A percentile compares a stretch with the other conserved stretches of the same genome.
These are phyloP conservation scores for Fusarium guadeloupense DNA, from an alignment of 2,329 filamentous ascomycete species.

Conservation along the genomic window DNA sequence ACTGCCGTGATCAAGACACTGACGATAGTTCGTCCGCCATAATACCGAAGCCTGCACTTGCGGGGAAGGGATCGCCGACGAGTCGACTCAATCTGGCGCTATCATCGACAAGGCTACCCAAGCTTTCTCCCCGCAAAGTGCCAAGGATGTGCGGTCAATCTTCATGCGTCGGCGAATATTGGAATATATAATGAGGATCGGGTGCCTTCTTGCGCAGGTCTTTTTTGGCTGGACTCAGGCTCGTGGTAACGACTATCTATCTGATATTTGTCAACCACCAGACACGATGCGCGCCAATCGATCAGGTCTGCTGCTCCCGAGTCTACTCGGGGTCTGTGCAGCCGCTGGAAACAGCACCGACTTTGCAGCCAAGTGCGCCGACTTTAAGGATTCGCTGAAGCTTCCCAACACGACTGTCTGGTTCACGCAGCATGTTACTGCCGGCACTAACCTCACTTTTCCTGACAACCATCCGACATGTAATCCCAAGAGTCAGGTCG, in stretches of 20 bases:
- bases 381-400: slow-evolving; percentile 18
- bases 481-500: slow-evolving; percentile 19
- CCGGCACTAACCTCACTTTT: slow-evolving; percentile 23
- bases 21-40: too few species aligned
- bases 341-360: slow-evolving; percentile 1
- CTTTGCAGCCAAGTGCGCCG: slow-evolving; percentile 27
- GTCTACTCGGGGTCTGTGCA: slow-evolving; percentile 5
- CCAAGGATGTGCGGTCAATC: background rate
- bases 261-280: background rate
- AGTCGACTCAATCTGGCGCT: too few species aligned
- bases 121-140: background rate
- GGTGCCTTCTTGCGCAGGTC: background rate
- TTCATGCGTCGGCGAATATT: slow-evolving; percentile 6
- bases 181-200: slow-evolving; percentile 17
- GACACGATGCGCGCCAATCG: slow-evolving; percentile 13
- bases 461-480: slow-evolving; percentile 29
- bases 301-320: slow-evolving; percentile 5
- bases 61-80: slow-evolving; percentile 7
- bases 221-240: background rate
- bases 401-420: slow-evolving; percentile 30
- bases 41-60: too few species aligned
- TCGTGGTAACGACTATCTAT: background rate
- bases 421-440: slow-evolving; percentile 30
- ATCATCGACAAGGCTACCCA: background rate
- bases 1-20: slow-evolving; percentile 25